Base-by-base conservation (phyloP, 139 green algal species). In the Chlamydomonas applanata region DNA sequence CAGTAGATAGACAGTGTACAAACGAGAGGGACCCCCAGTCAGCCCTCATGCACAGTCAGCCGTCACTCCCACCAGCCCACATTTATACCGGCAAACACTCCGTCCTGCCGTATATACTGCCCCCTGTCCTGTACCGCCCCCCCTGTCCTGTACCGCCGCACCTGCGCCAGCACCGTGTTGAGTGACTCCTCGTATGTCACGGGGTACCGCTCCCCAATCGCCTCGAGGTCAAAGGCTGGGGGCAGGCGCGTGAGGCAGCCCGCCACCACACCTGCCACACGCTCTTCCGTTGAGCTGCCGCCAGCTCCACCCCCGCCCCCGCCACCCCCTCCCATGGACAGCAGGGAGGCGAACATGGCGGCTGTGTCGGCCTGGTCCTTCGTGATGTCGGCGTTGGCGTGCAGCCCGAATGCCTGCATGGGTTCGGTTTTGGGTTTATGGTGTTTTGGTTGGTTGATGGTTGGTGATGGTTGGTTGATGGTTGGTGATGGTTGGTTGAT, bases 351-450 rank as follows among this genome's bases (percentile, higher is more conserved):
- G 32, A 94, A 86, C 81, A 93, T 88, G 30, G 82, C 44, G 2
- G 78, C 69, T 11, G 91, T 94, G 54, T 91, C 83, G 27, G 84
- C 87, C 70, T 90, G 82, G 69, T 86, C 73, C 65, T 90, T 90
- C 11, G 85, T 79, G 68, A 94, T 94, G 75, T 91, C 86, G 1
- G 88, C 89, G 74, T 94, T 94, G 3, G 79, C 75, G 59, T 94
- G 89, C 59, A 93, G 80, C 3, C 89, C 88, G 72, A 94, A 92
- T 4, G 84, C 87, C 67, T 91, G 85, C 40, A 49, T n/a, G n/a
- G n/a, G n/a, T n/a, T n/a, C n/a, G n/a, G n/a, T n/a, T n/a, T n/a
- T n/a, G n/a, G n/a, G n/a, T n/a, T n/a, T n/a, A n/a, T n/a, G n/a
- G n/a, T n/a, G n/a, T n/a, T n/a, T n/a, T n/a, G n/a, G n/a, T n/a